Evolutionary conservation across 2,329 filamentous ascomycete genomes (phyloP).

Genomic region (Alternaria metachromatica): DNA sequence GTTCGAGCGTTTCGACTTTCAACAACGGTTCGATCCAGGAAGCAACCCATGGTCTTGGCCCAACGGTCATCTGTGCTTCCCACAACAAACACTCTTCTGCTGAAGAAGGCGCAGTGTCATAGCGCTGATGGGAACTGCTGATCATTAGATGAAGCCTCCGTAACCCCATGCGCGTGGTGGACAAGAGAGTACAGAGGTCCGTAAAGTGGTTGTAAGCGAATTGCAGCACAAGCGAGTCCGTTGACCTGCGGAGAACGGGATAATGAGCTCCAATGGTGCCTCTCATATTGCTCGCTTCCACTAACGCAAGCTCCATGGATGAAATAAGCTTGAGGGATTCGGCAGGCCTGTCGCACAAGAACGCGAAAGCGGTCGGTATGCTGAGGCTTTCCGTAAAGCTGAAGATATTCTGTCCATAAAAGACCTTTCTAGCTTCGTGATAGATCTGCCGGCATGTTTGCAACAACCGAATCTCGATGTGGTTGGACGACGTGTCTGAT

Average conservation of each 20-base stretch:
- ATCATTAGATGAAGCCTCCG: conserved; percentile 23
- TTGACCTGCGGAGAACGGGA: conserved; percentile 21
- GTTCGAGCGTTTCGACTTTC: conserved; percentile 18
- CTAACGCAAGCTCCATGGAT: conserved; percentile 24
- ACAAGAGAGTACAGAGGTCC: conserved; percentile 29
- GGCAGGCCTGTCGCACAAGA: conserved; percentile 28
- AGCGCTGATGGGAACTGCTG: conserved; percentile 15
- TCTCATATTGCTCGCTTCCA: conserved; percentile 27
- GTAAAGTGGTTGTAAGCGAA: conserved; percentile 30
- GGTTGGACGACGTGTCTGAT: background rate
- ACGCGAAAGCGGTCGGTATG: conserved; percentile 31
- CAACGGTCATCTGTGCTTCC: conserved; percentile 14
- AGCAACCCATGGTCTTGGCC: conserved; percentile 12
- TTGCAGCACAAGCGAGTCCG: conserved; percentile 24
- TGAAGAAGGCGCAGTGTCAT: conserved; percentile 9
- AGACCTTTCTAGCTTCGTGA: conserved; percentile 26
- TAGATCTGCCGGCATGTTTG: conserved; percentile 30
- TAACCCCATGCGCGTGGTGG: conserved; percentile 23
- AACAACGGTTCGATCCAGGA: conserved; percentile 28
- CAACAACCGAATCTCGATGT: conserved; percentile 17
- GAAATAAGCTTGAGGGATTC: conserved; percentile 18
- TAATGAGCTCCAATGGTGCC: conserved; percentile 19
- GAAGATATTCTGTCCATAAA: conserved; percentile 34
- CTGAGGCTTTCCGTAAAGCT: conserved; percentile 27
- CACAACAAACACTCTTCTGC: conserved; percentile 17